These are phyloP conservation scores for Henckelia pumila DNA, from an alignment of 257 asterid species.

Conservation along the genomic window DNA sequence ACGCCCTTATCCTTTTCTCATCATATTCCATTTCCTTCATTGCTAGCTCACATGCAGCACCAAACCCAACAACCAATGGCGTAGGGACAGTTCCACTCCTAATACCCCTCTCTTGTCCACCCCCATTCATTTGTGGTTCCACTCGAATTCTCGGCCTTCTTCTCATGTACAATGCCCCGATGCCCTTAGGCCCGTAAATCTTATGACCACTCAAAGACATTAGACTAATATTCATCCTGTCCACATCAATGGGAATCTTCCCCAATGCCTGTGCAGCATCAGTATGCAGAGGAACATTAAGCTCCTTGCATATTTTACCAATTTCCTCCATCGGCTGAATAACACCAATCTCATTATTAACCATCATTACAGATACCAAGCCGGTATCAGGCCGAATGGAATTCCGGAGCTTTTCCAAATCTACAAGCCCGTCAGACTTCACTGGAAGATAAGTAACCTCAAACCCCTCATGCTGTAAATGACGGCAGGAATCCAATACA, in stretches of 20 bases:
- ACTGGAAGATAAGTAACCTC: conserved; percentile 92
- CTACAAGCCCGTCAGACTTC: conserved; percentile 63
- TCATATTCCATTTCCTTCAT: conserved; percentile 95
- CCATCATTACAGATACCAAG: conserved; percentile 89
- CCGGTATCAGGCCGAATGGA: conserved; percentile 89
- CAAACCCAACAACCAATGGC: conserved; percentile 91
- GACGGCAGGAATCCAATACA: conserved; percentile 88
- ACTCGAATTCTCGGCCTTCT: conserved; percentile 94
- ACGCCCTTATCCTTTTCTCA: conserved; percentile 53
- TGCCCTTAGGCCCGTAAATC: conserved; percentile 91
- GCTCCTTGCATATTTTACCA: conserved; percentile 82
- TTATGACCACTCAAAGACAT: conserved; percentile 98
- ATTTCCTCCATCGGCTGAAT: conserved; percentile 89
- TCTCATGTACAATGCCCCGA: conserved; percentile 89
- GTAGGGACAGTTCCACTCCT: conserved; percentile 98
- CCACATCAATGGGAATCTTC: conserved; percentile 82
- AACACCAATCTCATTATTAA: conserved; percentile 95
- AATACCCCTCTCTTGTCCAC: conserved; percentile 98
- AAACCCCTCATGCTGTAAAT: conserved; percentile 86
- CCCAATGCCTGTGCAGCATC: conserved; percentile 98
- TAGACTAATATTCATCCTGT: conserved; percentile 83
- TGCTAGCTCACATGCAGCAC: conserved; percentile 89
- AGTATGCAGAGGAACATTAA: conserved; percentile 73
- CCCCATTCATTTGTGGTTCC: conserved; percentile 97
- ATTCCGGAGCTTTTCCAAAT: conserved; percentile 58